A percentile compares a stretch with the other conserved stretches of the same genome.
Evolutionary conservation across 2,329 filamentous ascomycete species (phyloP).

Genomic region (Neurospora sp.): DNA sequence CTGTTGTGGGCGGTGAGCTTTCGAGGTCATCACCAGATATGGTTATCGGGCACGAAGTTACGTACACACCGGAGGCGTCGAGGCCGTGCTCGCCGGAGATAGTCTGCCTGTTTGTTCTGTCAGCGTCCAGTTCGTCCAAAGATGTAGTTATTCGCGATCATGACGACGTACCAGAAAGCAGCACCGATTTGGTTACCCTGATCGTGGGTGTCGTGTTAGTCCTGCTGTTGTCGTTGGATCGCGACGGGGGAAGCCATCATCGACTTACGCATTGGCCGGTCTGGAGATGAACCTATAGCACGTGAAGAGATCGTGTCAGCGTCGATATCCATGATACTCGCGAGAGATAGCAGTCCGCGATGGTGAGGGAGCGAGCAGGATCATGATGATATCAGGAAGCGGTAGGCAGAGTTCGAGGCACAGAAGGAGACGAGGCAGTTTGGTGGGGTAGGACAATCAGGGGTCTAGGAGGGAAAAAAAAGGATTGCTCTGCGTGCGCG

Average conservation of each 20-base stretch:
- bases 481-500: conserved; percentile 14
- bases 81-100: conserved; percentile 91
- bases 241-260: not conserved
- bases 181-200: conserved; percentile 99
- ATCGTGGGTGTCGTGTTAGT: conserved; percentile 27
- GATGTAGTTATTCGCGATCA: not conserved
- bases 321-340: conserved; percentile 16
- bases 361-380: conserved; percentile 1
- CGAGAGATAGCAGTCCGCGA: conserved; percentile 2
- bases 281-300: conserved; percentile 89
- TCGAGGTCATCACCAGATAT: conserved; percentile 1
- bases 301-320: conserved; percentile 45
- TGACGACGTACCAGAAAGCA: conserved; percentile 76
- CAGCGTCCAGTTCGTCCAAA: conserved; percentile 22
- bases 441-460: conserved; percentile 20
- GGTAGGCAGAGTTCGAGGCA: not conserved
- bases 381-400: not conserved
- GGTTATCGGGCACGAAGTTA: conserved; percentile 21
- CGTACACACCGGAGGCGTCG: conserved; percentile 91
- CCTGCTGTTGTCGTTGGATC: conserved; percentile 1
- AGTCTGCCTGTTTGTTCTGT: conserved; percentile 51
- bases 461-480: conserved; percentile 13
- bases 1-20: conserved; percentile 36
- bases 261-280: conserved; percentile 97
- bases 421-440: not conserved